Conservation (phyloP, 139 green algal genomes). For the Trebouxia sp. region DNA sequence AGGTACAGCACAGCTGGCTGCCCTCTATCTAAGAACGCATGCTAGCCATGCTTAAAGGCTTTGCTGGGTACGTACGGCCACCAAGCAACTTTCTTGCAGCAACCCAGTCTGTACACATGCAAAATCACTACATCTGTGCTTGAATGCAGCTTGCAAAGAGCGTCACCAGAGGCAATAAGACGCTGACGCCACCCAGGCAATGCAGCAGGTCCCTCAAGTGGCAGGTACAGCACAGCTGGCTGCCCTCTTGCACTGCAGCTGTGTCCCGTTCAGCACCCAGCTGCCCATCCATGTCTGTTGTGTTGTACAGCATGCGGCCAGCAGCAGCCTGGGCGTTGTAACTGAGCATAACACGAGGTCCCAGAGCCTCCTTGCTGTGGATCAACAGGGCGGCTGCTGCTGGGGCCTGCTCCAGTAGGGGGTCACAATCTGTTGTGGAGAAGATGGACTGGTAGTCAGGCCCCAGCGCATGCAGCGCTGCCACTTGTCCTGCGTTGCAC, state of each 20-base stretch:
- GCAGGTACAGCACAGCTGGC: conserved; percentile 48
- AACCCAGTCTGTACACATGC: no score
- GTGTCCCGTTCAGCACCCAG: conserved; percentile 29
- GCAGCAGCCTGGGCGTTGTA: conserved; percentile 47
- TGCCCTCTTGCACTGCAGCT: conserved; percentile 45
- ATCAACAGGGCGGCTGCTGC: conserved; percentile 31
- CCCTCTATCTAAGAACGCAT: no score
- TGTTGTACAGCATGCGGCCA: conserved; percentile 43
- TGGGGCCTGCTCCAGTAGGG: conserved; percentile 40
- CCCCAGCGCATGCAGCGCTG: conserved; percentile 41
- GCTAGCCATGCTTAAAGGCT: no score
- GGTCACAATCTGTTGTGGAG: conserved; percentile 32
- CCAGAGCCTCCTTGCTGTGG: conserved; percentile 33
- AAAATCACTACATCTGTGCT: no score
- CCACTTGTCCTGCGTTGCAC: conserved; percentile 39
- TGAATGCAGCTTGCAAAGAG: background rate
- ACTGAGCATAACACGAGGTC: conserved; percentile 32
- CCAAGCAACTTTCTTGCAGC: no score
- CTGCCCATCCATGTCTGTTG: conserved; percentile 30
- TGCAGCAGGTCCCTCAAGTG: conserved; percentile 51
- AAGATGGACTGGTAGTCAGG: conserved; percentile 47
- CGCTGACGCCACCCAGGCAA: conserved; percentile 53
- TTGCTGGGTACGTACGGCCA: no score
- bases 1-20: conserved; percentile 48
- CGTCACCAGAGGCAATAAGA: conserved; percentile 48